phyloP scores from a whole-genome alignment of 176 grass and related monocot species.

The Oryza rufipogon region DNA sequence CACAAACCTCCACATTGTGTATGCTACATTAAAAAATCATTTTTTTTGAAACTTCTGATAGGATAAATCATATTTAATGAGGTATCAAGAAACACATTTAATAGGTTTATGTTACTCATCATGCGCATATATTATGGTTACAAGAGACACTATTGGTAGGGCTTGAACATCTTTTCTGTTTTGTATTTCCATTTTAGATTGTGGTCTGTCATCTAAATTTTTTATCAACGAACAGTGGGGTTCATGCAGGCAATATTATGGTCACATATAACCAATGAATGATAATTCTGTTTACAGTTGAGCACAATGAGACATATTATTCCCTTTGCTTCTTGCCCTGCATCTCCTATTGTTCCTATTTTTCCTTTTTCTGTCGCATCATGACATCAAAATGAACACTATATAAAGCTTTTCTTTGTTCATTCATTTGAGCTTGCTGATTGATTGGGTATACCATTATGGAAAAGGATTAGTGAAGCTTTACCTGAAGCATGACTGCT shows the following conservation, averaged over 20 bases:
- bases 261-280: background rate
- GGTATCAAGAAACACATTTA: background rate
- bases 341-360: background rate
- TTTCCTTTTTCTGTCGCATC: background rate
- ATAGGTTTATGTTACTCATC: background rate
- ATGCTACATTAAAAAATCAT: too few species aligned
- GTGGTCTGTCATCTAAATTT: slow-evolving; percentile 5
- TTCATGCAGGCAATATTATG: background rate
- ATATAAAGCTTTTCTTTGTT: background rate
- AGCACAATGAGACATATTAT: background rate
- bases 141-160: too few species aligned
- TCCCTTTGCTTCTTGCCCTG: slow-evolving; percentile 6
- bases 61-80: background rate
- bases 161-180: background rate
- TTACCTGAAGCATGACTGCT: too few species aligned
- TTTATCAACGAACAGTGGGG: background rate
- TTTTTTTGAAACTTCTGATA: too few species aligned
- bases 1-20: too few species aligned
- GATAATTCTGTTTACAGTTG: background rate
- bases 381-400: background rate
- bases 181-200: background rate
- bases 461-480: background rate
- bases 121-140: background rate
- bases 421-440: slow-evolving; percentile 1
- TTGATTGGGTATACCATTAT: background rate